These are phyloP conservation scores for Melaleuca quinquenervia DNA, from an alignment of 345 rosid genomes.

Conservation along the genomic window DNA sequence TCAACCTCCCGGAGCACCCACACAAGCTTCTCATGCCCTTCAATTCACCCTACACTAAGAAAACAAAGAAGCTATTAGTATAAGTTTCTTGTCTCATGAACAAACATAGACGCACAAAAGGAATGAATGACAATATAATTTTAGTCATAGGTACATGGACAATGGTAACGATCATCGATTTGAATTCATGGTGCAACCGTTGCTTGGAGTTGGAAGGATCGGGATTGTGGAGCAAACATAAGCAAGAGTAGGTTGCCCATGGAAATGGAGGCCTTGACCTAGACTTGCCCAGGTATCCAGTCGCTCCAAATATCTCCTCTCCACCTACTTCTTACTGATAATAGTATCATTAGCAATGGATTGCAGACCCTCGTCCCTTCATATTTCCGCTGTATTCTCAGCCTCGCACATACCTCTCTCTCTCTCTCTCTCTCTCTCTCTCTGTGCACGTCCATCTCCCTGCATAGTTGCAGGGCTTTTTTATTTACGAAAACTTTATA, in stretches of 20 bases:
- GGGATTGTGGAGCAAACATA: conserved; percentile 5
- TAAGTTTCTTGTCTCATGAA: too few species aligned
- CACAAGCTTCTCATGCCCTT: conserved; percentile 21
- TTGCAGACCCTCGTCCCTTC: neutral
- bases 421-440: neutral
- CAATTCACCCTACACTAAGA: conserved; percentile 9
- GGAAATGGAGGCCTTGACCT: conserved; percentile 10
- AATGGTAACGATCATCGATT: conserved; percentile 15
- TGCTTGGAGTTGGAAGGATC: conserved; percentile 12
- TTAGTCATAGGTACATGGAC: conserved; percentile 3
- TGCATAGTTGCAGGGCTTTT: neutral
- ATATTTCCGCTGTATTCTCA: neutral
- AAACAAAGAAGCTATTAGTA: neutral
- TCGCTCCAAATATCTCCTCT: conserved; percentile 13
- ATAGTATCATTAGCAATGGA: neutral
- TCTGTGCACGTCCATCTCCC: neutral
- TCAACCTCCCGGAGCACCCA: conserved; percentile 14
- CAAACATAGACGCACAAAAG: neutral
- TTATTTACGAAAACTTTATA: neutral
- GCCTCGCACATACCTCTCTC: neutral
- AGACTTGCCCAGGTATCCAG: conserved; percentile 2
- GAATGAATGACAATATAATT: too few species aligned
- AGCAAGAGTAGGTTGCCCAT: conserved; percentile 16
- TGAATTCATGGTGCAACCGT: conserved; percentile 1
- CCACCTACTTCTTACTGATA: neutral